Base-by-base conservation (phyloP, 139 green algal genomes). In the Zygnema cylindricum region DNA sequence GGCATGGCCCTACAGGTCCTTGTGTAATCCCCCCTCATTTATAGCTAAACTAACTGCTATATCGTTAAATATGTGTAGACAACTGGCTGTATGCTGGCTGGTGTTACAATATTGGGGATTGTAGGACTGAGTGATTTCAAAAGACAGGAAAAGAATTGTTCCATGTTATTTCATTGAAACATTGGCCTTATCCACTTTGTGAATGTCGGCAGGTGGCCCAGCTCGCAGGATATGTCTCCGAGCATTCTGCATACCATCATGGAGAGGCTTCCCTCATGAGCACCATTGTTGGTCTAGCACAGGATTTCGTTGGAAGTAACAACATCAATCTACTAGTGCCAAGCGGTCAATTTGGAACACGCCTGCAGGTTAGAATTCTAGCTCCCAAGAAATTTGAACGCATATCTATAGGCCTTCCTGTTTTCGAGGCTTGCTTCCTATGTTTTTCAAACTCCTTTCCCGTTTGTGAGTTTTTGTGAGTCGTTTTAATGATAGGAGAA, bases 231-330 rank as follows among this genome's bases (percentile, higher is more conserved):
- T 99, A 99, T 89, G 97, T 99, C 36, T 95, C 95, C 0, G 97
- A 99, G 92, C 95, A 99, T 90, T 95, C 95, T 3, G 98, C 97
- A n/a, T 99, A 99, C 93, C 98, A 99, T 92, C 98, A 99, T 91
- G 98, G 97, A 79, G 98, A 99, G 92, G 81, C 93, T 2, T 96
- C 91, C 81, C 89, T 99, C 87, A 84, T 93, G 54, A 86, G 77
- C 69, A 98, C 97, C 79, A 98, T 99, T 84, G 90, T 98, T 30
- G 94, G 95, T 77, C 88, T 99, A 42, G 96, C 96, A 25, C 92
- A 99, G 93, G 94, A 98, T 92, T 99, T 98, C 91, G 95, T 98
- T 73, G 98, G 98, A 69, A 95, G 88, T 93, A 99, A 99, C 94
- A 99, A 99, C 94, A 93, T 99, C 92, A 98, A 99, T 93, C 93